Evolutionary conservation across 2,329 filamentous ascomycete species (phyloP).

Genomic region (Claviceps maximensis): DNA sequence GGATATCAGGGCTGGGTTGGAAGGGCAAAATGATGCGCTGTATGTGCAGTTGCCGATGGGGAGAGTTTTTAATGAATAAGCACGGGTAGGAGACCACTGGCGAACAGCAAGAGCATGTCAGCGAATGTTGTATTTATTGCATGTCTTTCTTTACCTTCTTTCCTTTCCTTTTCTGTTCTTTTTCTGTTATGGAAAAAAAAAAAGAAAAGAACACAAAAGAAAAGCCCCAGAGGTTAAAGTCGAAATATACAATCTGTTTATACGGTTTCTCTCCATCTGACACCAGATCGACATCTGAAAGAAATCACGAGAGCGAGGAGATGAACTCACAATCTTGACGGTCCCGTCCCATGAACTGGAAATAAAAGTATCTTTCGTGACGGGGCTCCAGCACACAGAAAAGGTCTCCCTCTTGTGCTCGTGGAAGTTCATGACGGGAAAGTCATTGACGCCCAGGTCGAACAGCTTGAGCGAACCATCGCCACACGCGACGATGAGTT

Average conservation of each 20-base stretch:
- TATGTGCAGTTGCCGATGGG: constrained; percentile 92
- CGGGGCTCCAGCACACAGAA: constrained; percentile 81
- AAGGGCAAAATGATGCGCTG: constrained; percentile 79
- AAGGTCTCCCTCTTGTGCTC: constrained; percentile 93
- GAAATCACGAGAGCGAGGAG: background rate
- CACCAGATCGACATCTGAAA: background rate
- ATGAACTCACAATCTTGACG: constrained; percentile 58
- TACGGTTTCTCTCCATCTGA: background rate
- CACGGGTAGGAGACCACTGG: constrained; percentile 71
- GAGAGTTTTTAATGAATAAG: constrained; percentile 66
- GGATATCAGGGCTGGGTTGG: constrained; percentile 73
- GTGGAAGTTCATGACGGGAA: constrained; percentile 82
- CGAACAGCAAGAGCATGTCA: background rate
- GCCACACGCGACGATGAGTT: constrained; percentile 76
- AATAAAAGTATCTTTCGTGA: constrained; percentile 80
- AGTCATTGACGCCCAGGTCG: constrained; percentile 67
- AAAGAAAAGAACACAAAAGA: too few relatives aligned
- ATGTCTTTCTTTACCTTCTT: too few relatives aligned
- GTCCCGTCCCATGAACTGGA: constrained; percentile 94
- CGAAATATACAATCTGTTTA: too few relatives aligned
- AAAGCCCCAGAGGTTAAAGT: too few relatives aligned
- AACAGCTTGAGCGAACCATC: constrained; percentile 94
- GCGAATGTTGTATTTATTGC: background rate
- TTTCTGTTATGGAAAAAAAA: background rate
- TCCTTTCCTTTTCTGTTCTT: background rate